Base-by-base conservation (phyloP, 2,329 filamentous ascomycete species). In the Trichothecium roseum region DNA sequence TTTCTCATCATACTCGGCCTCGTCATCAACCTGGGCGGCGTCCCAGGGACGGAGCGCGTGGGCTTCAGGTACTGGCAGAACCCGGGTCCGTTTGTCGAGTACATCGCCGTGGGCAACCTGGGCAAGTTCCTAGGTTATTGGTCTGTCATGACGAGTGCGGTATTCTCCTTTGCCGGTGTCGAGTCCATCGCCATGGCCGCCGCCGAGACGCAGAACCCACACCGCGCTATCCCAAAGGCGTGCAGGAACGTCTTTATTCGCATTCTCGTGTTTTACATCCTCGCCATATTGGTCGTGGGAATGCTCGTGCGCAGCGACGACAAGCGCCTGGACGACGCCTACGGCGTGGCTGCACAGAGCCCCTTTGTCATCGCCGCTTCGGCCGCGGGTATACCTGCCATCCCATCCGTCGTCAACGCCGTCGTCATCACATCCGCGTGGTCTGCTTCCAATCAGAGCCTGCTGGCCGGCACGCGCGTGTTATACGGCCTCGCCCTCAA, bases 221-320 rank as follows among this genome's bases (percentile, higher is more conserved):
- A 78, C 15, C 60, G 59, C 18, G 70, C 78, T 15, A 70, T 87
- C 51, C 81, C 81, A 1, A 73, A 69, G 37, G 81, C 82, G 2
- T 84, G 74, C 53, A 83, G 83, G 42, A 74, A 76, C n/a, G 78
- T 83, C 7, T 85, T 85, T 58, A 84, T 81, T 53, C 77, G 82
- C 34, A 64, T 87, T 30, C 76, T 77, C 1, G 61, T 73, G 2
- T 86, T 87, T 57, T 86, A 85, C 55, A 72, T 83, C 30, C 68
- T 83, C 3, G 81, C 28, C 13, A 80, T 81, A 33, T 74, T 85
- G 51, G 76, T 84, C 54, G 81, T 82, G 38, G 79, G 82, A 15
- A 72, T 73, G 27, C 66, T 87, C 1, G 66, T 84, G 27, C 70
- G 72, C 32, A 75, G 72, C 22, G 52, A 58, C 18, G 78, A 74